phyloP scores from a whole-genome alignment of 768 basidiomycete genomes.

The Agrocybe pediades region DNA sequence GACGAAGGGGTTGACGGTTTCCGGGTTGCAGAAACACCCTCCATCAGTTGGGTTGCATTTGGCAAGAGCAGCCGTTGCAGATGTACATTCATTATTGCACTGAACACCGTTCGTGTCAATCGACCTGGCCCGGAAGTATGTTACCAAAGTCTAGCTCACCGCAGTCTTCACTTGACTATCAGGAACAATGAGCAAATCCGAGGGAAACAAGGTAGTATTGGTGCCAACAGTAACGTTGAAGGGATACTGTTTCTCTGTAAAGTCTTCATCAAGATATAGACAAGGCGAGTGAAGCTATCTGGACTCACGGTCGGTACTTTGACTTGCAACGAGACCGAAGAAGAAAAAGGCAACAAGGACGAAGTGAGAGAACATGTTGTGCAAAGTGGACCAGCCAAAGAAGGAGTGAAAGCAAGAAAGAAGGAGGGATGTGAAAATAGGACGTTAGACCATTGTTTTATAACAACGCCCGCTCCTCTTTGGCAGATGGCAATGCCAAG shows the following conservation, averaged over 20 bases:
- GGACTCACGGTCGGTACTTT: constrained; percentile 38
- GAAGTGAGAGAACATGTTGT: constrained; percentile 30
- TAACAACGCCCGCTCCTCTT: neutral
- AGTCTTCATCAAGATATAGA: neutral
- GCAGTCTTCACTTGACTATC: constrained; percentile 26
- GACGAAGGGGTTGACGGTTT: constrained; percentile 43
- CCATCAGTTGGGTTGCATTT: constrained; percentile 45
- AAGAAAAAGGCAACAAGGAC: constrained; percentile 37
- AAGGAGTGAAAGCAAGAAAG: constrained; percentile 16
- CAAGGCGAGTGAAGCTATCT: neutral
- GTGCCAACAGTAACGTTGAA: constrained; percentile 50
- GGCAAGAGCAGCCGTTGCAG: constrained; percentile 26
- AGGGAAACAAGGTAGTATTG: constrained; percentile 37
- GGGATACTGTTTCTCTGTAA: constrained; percentile 32
- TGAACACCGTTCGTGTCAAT: constrained; percentile 15
- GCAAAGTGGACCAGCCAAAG: constrained; percentile 29
- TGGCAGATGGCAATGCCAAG: constrained; percentile 5
- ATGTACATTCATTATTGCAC: constrained; percentile 36
- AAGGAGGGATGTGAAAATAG: constrained; percentile 13
- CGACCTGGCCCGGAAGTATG: too few species aligned
- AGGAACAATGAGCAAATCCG: constrained; percentile 46
- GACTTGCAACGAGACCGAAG: constrained; percentile 53
- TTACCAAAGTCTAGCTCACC: constrained; percentile 25
- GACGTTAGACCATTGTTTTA: constrained; percentile 1
- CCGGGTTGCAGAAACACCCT: constrained; percentile 54